Evolutionary conservation across 495 filamentous ascomycete species (phyloP), one percentile per base, ranked within the genome.

Genomic region (Beverwykella pulmonaria): DNA sequence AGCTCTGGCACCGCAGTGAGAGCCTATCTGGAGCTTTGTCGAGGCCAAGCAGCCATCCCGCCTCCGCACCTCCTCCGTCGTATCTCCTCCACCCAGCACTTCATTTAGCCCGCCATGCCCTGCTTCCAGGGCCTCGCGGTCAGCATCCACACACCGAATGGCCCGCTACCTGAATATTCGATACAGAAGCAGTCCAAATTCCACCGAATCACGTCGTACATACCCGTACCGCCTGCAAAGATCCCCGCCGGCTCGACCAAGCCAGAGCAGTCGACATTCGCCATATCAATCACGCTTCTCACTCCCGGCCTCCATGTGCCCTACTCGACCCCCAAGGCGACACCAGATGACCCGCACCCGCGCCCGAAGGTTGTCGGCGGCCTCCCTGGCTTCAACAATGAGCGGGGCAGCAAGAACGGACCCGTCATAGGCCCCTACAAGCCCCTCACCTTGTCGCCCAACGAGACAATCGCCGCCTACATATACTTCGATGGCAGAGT

Each of bases 41-140:
- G 49, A 44, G 49, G 60, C 63, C 55, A 48, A 59, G 63, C 39
- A 27, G 27, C 54, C 22, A 14, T 53, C 56, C 48, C 23, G 29
- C 30, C 39, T 56, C 25, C 23, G 53, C 52, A 47, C 25, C 23
- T 17, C 44, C 41, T 25, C 65, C 65, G 65, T 52, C 10, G 22
- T 57, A 49, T 57, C 57, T 47, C 49, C 65, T 49, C 65, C 47
- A 32, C 25, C 26, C n/a, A 17, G 32, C 57, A 46, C 64, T 12
- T 14, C 39, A 15, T 17, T 19, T 25, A 9, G 32, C 23, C 58
- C 22, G 19, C 19, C 57, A 96, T 96, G 93, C 93, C 93, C 80
- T 97, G 93, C 86, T 97, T 96, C 82, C 94, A 95, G 80, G 93
- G 93, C 76, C 90, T 97, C 73, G 92, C 93, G 53, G 92, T 97